Conservation (phyloP, 2,329 filamentous ascomycete species). For the Ceratocystis variospora region DNA sequence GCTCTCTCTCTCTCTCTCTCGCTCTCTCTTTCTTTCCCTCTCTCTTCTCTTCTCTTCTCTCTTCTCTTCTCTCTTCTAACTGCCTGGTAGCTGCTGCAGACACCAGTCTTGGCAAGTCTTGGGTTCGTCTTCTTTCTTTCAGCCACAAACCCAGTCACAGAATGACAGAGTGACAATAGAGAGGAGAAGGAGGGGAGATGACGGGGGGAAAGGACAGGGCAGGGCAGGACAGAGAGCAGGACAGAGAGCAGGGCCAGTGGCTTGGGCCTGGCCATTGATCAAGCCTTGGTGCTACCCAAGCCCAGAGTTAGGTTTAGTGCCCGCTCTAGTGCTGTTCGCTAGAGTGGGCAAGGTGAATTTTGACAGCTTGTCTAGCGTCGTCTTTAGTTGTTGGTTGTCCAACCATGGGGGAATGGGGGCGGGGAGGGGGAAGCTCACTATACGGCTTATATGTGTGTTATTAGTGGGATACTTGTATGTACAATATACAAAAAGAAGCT, state of each 20-base stretch:
- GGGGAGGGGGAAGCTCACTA: not conserved
- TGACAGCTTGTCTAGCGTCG: conserved; percentile 6
- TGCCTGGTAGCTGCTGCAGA: not conserved
- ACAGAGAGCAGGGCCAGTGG: not conserved
- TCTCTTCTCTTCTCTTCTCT: not conserved
- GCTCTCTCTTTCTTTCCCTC: not conserved
- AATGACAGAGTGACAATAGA: not conserved
- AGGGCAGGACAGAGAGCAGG: not conserved
- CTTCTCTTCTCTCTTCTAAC: not conserved
- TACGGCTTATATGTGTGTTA: not conserved
- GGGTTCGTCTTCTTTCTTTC: not conserved
- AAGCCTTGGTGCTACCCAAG: conserved; percentile 1
- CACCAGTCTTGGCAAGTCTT: not conserved
- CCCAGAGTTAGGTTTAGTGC: conserved; percentile 9
- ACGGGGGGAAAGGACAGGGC: not conserved
- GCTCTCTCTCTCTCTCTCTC: not conserved
- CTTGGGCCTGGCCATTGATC: not conserved
- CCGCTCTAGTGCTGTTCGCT: conserved; percentile 7
- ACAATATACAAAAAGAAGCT: not conserved
- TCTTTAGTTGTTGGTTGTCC: conserved; percentile 1
- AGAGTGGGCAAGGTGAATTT: conserved; percentile 5
- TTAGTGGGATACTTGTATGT: not conserved
- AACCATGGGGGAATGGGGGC: not conserved
- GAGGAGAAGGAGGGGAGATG: not conserved
- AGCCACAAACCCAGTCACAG: not conserved